phyloP scores from a whole-genome alignment of 768 basidiomycete genomes.

The Kwoniella dendrophila region DNA sequence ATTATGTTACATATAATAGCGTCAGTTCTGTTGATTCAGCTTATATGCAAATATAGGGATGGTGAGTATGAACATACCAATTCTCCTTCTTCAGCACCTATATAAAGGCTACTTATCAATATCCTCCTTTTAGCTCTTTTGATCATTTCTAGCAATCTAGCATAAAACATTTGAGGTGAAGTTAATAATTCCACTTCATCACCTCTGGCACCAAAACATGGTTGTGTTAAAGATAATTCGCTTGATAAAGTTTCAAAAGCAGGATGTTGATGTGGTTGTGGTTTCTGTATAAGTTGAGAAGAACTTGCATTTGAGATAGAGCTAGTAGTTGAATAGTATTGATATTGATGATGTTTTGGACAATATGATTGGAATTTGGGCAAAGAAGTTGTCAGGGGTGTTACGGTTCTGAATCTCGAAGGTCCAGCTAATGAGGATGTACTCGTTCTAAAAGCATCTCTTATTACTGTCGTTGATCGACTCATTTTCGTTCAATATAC shows the following conservation, averaged over 20 bases:
- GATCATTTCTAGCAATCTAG: slow-evolving; percentile 68
- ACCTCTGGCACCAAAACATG: slow-evolving; percentile 54
- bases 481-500: neutral
- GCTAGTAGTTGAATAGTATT: slow-evolving; percentile 3
- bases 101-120: slow-evolving; percentile 68
- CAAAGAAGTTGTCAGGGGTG: neutral
- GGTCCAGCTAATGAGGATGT: neutral
- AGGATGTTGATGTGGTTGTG: slow-evolving; percentile 28
- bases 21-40: neutral
- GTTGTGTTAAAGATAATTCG: slow-evolving; percentile 39
- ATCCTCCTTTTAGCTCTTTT: slow-evolving; percentile 73
- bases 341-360: slow-evolving; percentile 1
- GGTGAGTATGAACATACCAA: slow-evolving; percentile 63
- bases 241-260: slow-evolving; percentile 31
- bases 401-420: neutral
- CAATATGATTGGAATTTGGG: neutral
- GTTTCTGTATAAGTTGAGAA: slow-evolving; percentile 1
- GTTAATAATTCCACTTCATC: slow-evolving; percentile 63
- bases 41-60: neutral
- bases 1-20: neutral
- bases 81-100: slow-evolving; percentile 64
- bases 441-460: neutral
- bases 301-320: neutral
- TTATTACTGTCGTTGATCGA: neutral
- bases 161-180: slow-evolving; percentile 66